phyloP scores from a whole-genome alignment of 768 basidiomycete species.

The Rossbeevera mucosa region DNA sequence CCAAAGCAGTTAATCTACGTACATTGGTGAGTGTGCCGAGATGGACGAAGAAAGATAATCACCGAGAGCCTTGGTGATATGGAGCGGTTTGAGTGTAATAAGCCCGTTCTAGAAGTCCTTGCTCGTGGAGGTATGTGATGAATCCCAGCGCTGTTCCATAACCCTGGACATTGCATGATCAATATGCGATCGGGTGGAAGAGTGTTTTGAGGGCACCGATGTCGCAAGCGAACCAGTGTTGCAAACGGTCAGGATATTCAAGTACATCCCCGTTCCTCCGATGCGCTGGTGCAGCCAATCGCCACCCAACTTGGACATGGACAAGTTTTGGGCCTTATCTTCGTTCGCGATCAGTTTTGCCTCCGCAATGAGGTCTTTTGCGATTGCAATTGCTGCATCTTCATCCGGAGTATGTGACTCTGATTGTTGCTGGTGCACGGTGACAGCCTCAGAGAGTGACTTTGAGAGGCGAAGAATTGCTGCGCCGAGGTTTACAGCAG shows the following conservation, averaged over 20 bases:
- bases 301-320: constrained; percentile 81
- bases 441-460: constrained; percentile 33
- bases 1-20: constrained; percentile 78
- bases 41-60: constrained; percentile 3
- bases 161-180: constrained; percentile 48
- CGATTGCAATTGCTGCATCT: constrained; percentile 43
- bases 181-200: constrained; percentile 2
- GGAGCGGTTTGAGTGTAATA: constrained; percentile 94
- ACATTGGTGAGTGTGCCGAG: background rate
- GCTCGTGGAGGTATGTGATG: constrained; percentile 85
- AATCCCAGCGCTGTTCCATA: constrained; percentile 94
- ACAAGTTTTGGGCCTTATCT: constrained; percentile 81
- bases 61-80: constrained; percentile 90
- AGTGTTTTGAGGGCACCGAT: constrained; percentile 46
- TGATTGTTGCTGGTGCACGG: constrained; percentile 13
- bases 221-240: constrained; percentile 97
- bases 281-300: constrained; percentile 66
- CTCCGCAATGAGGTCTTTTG: constrained; percentile 61
- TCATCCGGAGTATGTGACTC: constrained; percentile 14
- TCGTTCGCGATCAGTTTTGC: constrained; percentile 75
- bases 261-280: constrained; percentile 36
- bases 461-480: constrained; percentile 69
- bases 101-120: constrained; percentile 69
- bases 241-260: constrained; percentile 91
- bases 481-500: constrained; percentile 91